Conservation (phyloP, 2,329 filamentous ascomycete genomes). For the Fusarium guadeloupense region DNA sequence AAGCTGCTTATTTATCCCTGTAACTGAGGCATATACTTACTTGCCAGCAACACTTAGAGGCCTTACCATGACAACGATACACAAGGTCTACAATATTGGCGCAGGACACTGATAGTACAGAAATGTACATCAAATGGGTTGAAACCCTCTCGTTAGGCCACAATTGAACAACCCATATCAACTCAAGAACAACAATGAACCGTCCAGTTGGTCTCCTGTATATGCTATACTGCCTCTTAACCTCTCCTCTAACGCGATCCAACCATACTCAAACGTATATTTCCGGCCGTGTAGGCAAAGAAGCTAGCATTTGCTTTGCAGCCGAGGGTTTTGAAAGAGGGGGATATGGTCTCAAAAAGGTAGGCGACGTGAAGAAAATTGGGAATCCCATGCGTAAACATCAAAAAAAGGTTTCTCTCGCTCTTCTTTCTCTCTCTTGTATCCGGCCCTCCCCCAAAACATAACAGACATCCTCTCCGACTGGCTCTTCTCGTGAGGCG, state of each 20-base stretch:
- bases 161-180: neutral
- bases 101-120: too few relatives aligned
- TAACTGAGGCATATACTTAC: too few relatives aligned
- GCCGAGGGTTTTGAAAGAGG: conserved; percentile 4
- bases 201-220: conserved; percentile 27
- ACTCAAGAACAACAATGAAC: neutral
- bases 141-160: conserved; percentile 5
- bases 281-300: neutral
- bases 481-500: conserved; percentile 27
- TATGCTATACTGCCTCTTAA: conserved; percentile 29
- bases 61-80: too few relatives aligned
- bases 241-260: conserved; percentile 22
- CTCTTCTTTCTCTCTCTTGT: conserved; percentile 37
- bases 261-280: conserved; percentile 8
- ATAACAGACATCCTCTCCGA: conserved; percentile 15
- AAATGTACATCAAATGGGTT: neutral
- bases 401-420: conserved; percentile 41
- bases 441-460: conserved; percentile 16
- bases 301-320: conserved; percentile 18
- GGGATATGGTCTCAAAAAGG: conserved; percentile 13
- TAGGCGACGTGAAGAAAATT: conserved; percentile 23
- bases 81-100: too few relatives aligned
- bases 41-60: too few relatives aligned
- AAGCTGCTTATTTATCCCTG: too few relatives aligned
- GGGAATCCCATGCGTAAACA: conserved; percentile 40